phyloP scores from a whole-genome alignment of 345 rosid genomes.

The Hibiscus tridactylites region DNA sequence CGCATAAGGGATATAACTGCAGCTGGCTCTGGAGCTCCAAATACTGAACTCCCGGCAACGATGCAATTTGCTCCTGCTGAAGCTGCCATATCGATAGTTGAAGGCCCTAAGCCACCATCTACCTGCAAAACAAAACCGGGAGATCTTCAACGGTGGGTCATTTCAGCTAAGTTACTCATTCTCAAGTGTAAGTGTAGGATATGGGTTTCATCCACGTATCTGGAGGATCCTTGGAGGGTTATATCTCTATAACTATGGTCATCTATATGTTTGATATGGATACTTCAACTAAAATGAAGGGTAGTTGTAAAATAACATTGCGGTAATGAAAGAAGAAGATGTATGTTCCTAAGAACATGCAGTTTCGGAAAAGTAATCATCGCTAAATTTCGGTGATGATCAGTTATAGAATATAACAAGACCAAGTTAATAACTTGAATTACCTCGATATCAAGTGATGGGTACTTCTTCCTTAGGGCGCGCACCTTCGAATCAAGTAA shows the following conservation, averaged over 20 bases:
- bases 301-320: background rate
- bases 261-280: background rate
- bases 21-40: slow-evolving; percentile 80
- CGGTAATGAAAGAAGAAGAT: background rate
- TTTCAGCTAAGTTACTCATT: background rate
- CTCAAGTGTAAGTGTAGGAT: background rate
- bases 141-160: slow-evolving; percentile 6
- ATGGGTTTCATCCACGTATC: background rate
- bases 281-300: background rate
- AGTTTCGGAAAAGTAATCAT: background rate
- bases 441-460: slow-evolving; percentile 84
- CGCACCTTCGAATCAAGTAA: slow-evolving; percentile 36
- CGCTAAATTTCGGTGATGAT: background rate
- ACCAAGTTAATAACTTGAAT: background rate
- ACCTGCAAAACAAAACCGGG: background rate
- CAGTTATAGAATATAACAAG: background rate
- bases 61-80: slow-evolving; percentile 83
- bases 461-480: slow-evolving; percentile 54
- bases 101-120: slow-evolving; percentile 42
- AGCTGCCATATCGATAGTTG: slow-evolving; percentile 70
- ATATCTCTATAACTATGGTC: background rate
- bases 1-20: slow-evolving; percentile 59
- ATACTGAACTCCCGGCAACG: slow-evolving; percentile 84
- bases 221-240: background rate
- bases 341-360: background rate